Conservation (phyloP, 805 yeast species). For the Starmerella apicola region DNA sequence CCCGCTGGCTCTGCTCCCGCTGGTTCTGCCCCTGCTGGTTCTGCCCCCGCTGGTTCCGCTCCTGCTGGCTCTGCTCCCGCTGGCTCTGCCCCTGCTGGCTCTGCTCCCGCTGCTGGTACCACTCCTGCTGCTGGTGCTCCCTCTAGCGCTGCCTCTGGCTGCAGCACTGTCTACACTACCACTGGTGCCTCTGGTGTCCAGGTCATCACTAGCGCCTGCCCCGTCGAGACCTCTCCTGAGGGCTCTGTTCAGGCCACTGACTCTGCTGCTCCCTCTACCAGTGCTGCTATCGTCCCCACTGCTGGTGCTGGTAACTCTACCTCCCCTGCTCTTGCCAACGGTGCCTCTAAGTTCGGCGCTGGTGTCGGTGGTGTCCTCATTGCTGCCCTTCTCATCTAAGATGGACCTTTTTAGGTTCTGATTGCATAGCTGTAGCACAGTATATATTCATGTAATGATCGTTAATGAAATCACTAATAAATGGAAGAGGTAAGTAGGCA, state of each 20-base stretch:
- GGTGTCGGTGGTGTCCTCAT: constrained; percentile 16
- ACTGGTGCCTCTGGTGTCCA: constrained; percentile 2
- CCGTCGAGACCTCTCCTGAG: constrained; percentile 4
- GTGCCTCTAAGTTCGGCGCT: constrained; percentile 7
- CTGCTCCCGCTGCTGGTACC: constrained; percentile 7
- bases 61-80: constrained; percentile 9
- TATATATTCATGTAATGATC: too few relatives aligned
- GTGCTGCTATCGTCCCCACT: constrained; percentile 1
- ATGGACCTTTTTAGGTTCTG: not conserved
- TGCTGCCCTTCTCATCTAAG: constrained; percentile 13
- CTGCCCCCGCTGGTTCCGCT: constrained; percentile 1
- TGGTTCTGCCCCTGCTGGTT: constrained; percentile 5
- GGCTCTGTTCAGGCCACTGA: not conserved
- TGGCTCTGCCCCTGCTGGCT: constrained; percentile 1
- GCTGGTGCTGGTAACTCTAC: constrained; percentile 1
- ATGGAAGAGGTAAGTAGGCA: too few relatives aligned
- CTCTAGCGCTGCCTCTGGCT: constrained; percentile 1
- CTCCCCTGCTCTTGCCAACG: constrained; percentile 9
- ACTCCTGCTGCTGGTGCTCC: constrained; percentile 4
- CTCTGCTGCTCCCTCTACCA: constrained; percentile 2
- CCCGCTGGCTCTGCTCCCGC: constrained; percentile 5
- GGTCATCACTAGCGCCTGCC: not conserved
- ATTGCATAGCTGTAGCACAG: too few relatives aligned
- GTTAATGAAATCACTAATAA: not conserved
- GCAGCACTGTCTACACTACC: constrained; percentile 1